Percentiles rank a stretch among this genome's conserved stretches.
Evolutionary conservation across 768 basidiomycete genomes (phyloP).

Genomic region (Leccinum disarticulatum): DNA sequence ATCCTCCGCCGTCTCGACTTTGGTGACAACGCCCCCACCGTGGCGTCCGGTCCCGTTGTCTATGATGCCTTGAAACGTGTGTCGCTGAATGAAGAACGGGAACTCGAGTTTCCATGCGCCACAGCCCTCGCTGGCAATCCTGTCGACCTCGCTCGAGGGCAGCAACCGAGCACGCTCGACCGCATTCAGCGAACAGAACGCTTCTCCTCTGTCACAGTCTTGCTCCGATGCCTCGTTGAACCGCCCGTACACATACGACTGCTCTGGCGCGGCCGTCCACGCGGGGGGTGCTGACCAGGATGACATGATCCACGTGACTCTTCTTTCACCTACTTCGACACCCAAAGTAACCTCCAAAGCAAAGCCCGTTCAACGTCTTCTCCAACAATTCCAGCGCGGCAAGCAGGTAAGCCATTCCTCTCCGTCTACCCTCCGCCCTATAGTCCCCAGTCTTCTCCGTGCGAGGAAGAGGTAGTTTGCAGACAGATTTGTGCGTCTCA

Average conservation of each 20-base stretch:
- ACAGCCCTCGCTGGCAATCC: constrained; percentile 46
- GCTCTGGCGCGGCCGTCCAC: constrained; percentile 63
- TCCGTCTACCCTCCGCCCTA: not conserved
- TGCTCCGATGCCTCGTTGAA: constrained; percentile 56
- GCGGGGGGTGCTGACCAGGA: constrained; percentile 36
- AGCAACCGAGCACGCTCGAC: constrained; percentile 45
- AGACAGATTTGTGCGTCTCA: constrained; percentile 54
- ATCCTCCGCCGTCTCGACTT: constrained; percentile 39
- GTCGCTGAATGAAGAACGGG: constrained; percentile 1
- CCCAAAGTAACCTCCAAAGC: constrained; percentile 29
- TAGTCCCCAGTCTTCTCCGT: not conserved
- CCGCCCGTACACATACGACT: constrained; percentile 46
- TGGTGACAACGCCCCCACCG: constrained; percentile 29
- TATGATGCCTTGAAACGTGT: constrained; percentile 45
- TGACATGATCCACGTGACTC: constrained; percentile 8
- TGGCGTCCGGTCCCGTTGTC: constrained; percentile 34
- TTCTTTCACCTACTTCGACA: not conserved
- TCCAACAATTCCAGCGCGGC: constrained; percentile 57
- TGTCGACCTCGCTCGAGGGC: constrained; percentile 52
- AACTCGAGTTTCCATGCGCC: constrained; percentile 53
- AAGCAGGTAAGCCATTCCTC: constrained; percentile 45
- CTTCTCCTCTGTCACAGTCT: constrained; percentile 51
- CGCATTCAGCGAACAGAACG: constrained; percentile 47
- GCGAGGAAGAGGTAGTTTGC: constrained; percentile 60
- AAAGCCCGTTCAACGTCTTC: constrained; percentile 60